A percentile compares a stretch with the other conserved stretches of the same genome.
These are phyloP conservation scores for Fraxinus platypoda DNA, from an alignment of 305 asterid genomes.

Conservation along the genomic window DNA sequence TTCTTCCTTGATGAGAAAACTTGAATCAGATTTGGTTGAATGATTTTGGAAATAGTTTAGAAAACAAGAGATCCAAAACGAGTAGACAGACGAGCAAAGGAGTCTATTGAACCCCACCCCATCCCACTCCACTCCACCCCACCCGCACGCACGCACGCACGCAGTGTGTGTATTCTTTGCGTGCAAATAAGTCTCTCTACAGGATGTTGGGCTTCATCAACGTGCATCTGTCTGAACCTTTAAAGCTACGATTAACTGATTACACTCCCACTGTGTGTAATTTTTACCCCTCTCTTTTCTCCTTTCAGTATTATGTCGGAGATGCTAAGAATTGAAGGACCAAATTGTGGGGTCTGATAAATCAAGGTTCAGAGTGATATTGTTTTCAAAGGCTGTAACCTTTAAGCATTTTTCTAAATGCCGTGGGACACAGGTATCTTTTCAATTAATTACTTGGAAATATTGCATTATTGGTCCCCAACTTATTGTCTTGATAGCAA, in stretches of 20 bases:
- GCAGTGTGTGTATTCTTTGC: neutral
- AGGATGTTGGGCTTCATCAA: neutral
- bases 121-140: neutral
- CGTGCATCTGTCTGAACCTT: constrained; percentile 28
- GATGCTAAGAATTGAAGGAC: constrained; percentile 2
- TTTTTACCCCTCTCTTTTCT: constrained; percentile 11
- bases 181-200: neutral
- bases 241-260: constrained; percentile 37
- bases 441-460: constrained; percentile 12
- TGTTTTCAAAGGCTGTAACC: neutral
- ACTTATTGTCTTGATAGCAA: neutral
- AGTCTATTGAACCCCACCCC: too few species aligned
- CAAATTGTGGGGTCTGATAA: constrained; percentile 28
- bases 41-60: neutral
- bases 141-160: neutral
- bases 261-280: constrained; percentile 22
- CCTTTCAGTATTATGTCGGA: neutral
- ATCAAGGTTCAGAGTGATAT: constrained; percentile 17
- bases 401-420: constrained; percentile 21
- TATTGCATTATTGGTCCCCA: constrained; percentile 7
- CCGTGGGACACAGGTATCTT: constrained; percentile 33
- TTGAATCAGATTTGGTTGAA: too few species aligned
- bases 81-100: too few species aligned
- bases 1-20: too few species aligned
- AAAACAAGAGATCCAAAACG: neutral